Conservation (phyloP, 1,284 basidiomycete species). For the Athelia sp. region DNA sequence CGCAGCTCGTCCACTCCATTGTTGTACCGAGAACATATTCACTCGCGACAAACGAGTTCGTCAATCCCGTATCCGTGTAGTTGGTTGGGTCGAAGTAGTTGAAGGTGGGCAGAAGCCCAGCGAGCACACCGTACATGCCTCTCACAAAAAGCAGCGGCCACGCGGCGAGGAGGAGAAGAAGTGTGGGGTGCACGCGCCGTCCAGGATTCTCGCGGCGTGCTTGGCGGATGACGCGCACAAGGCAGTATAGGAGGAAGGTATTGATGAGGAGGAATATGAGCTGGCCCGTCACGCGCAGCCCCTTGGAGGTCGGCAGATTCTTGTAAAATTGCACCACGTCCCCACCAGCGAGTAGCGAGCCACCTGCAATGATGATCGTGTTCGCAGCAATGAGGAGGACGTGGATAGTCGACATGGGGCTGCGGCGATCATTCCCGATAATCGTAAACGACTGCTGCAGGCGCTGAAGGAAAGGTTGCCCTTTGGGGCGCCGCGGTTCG, state of each 20-base stretch:
- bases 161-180: slow-evolving; percentile 19
- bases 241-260: slow-evolving; percentile 16
- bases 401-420: slow-evolving; percentile 24
- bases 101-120: neutral
- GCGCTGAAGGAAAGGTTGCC: slow-evolving; percentile 8
- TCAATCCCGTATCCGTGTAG: neutral
- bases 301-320: slow-evolving; percentile 17
- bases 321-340: slow-evolving; percentile 11
- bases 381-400: slow-evolving; percentile 24
- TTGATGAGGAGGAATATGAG: slow-evolving; percentile 25
- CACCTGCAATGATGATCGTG: slow-evolving; percentile 21
- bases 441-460: slow-evolving; percentile 16
- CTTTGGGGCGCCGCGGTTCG: slow-evolving; percentile 18
- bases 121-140: neutral
- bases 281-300: slow-evolving; percentile 24
- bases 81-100: neutral
- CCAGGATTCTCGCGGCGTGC: slow-evolving; percentile 9
- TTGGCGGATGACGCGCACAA: slow-evolving; percentile 19
- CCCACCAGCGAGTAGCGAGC: slow-evolving; percentile 23
- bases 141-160: slow-evolving; percentile 1
- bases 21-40: neutral
- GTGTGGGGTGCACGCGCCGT: slow-evolving; percentile 19
- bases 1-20: slow-evolving; percentile 1
- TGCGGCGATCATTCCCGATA: slow-evolving; percentile 10
- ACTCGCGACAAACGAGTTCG: neutral